phyloP scores from a whole-genome alignment of 345 rosid species.

The Melaleuca quinquenervia region DNA sequence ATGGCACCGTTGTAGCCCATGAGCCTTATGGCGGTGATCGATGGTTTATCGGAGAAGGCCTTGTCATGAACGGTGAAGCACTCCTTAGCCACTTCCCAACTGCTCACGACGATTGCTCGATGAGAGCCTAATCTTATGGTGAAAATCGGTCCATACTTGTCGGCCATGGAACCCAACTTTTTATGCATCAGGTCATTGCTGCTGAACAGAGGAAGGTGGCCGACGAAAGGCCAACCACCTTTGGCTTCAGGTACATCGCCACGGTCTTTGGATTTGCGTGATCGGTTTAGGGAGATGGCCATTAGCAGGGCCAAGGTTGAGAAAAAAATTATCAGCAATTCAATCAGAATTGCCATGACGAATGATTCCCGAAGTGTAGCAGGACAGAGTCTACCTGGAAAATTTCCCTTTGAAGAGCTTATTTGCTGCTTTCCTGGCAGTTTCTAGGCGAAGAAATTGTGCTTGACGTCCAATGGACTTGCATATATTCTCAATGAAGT shows the following conservation, averaged over 20 bases:
- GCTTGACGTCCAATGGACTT: neutral
- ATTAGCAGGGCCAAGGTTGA: neutral
- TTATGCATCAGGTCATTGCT: conserved; percentile 8
- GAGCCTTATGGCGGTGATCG: conserved; percentile 8
- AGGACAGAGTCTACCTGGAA: neutral
- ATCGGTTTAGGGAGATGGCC: neutral
- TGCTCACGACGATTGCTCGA: conserved; percentile 8
- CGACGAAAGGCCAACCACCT: conserved; percentile 29
- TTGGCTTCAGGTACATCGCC: conserved; percentile 10
- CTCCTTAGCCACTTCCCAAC: conserved; percentile 23
- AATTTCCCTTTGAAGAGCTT: neutral
- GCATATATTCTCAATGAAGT: neutral
- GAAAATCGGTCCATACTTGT: conserved; percentile 22
- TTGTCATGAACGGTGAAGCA: conserved; percentile 14
- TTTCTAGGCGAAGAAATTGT: neutral
- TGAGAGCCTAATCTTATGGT: conserved; percentile 13
- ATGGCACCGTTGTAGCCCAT: conserved; percentile 19
- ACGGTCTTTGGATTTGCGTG: neutral
- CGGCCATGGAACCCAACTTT: conserved; percentile 17
- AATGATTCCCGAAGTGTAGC: neutral
- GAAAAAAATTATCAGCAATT: neutral
- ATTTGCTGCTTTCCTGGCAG: neutral
- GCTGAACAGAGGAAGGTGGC: conserved; percentile 20
- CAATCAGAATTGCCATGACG: neutral
- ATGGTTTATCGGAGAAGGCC: conserved; percentile 14